Conservation (phyloP, 306 rosid species). For the Rosa rugosa region DNA sequence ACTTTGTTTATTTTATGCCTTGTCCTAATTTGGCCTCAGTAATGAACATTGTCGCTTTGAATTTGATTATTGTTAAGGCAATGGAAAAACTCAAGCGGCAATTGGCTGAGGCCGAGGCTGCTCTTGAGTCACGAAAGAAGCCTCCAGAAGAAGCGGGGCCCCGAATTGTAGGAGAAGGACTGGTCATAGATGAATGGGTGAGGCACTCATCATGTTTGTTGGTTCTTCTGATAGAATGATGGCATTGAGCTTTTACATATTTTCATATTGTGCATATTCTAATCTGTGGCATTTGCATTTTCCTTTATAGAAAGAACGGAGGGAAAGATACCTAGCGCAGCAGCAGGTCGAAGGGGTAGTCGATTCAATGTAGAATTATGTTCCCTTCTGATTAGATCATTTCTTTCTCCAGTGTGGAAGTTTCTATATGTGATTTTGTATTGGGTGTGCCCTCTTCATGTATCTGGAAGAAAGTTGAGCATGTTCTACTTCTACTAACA, state of each 20-base stretch:
- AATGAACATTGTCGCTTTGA: conserved; percentile 4
- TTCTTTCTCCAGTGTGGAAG: conserved; percentile 23
- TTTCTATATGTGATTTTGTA: conserved; percentile 28
- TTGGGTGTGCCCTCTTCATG: conserved; percentile 26
- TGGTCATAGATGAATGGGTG: conserved; percentile 97
- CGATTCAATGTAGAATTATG: conserved; percentile 54
- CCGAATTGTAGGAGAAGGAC: conserved; percentile 77
- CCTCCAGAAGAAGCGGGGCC: conserved; percentile 79
- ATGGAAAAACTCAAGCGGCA: conserved; percentile 79
- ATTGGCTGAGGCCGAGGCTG: conserved; percentile 91
- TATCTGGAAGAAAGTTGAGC: conserved; percentile 31
- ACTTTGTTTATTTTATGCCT: not conserved
- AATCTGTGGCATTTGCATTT: conserved; percentile 14
- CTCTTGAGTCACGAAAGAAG: conserved; percentile 69
- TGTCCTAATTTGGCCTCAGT: not conserved
- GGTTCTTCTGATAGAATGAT: conserved; percentile 9
- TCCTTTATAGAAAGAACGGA: conserved; percentile 75
- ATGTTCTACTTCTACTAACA: not conserved
- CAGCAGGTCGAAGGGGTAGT: conserved; percentile 87
- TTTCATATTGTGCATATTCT: conserved; percentile 11
- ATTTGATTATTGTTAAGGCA: conserved; percentile 46
- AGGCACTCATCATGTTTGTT: conserved; percentile 28
- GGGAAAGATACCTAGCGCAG: conserved; percentile 89
- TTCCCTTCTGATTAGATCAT: conserved; percentile 17
- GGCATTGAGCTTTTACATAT: not conserved